Percentiles rank a stretch among this genome's conserved stretches.
Evolutionary conservation across 768 basidiomycete species (phyloP).

Genomic region (Tulasnella sp.): DNA sequence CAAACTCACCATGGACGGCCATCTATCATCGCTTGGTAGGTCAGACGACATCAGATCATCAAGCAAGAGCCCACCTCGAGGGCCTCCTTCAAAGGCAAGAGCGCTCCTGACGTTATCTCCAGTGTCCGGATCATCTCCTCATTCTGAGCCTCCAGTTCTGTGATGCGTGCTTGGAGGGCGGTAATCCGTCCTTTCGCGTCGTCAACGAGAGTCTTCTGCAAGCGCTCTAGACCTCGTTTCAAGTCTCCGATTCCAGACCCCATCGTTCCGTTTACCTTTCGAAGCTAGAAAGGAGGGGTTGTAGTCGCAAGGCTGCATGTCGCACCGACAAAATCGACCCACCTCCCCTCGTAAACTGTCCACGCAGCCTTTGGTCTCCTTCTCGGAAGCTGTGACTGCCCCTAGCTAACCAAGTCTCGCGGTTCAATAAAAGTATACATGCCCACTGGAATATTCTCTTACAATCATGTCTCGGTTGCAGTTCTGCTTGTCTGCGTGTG

Average conservation of each 20-base stretch:
- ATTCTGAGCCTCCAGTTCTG: not conserved
- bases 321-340: not conserved
- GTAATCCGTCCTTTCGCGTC: not conserved
- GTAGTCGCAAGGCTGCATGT: not conserved
- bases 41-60: not conserved
- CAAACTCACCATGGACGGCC: not conserved
- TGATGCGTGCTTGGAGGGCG: not conserved
- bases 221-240: not conserved
- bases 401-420: not conserved
- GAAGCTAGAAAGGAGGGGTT: not conserved
- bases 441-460: not conserved
- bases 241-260: not conserved
- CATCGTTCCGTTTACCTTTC: not conserved
- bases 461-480: not conserved
- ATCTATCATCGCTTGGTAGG: not conserved
- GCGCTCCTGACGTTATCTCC: not conserved
- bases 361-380: not conserved
- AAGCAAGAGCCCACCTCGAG: not conserved
- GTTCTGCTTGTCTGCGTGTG: not conserved
- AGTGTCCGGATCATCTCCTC: not conserved
- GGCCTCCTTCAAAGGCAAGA: not conserved
- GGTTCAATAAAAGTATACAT: not conserved
- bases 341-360: not conserved
- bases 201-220: not conserved
- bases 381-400: not conserved